These are phyloP conservation scores for Hypoxylon rickii DNA, from an alignment of 495 filamentous ascomycete species.

Conservation along the genomic window DNA sequence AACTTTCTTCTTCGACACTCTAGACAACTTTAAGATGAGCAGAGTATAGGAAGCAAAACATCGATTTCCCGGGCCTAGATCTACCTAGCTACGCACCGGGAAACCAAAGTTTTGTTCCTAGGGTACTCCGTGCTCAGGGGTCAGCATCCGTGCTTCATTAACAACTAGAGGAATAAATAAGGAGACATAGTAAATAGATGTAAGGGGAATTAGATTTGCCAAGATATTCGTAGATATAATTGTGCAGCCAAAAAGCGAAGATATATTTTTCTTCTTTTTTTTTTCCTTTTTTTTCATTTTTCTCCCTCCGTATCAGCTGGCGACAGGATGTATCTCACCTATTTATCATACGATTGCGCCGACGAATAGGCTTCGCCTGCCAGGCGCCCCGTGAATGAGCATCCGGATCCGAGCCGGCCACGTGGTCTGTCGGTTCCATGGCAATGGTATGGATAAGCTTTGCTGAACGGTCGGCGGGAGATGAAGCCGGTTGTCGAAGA, in stretches of 20 bases:
- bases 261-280: not conserved
- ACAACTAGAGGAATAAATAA: not conserved
- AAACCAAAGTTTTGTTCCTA: slow-evolving; percentile 24
- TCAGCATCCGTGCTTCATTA: slow-evolving; percentile 16
- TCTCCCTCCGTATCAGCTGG: not conserved
- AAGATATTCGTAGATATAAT: not conserved
- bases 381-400: slow-evolving; percentile 22
- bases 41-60: slow-evolving; percentile 59
- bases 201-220: not conserved
- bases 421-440: slow-evolving; percentile 32
- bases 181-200: no score
- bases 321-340: slow-evolving; percentile 29
- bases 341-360: slow-evolving; percentile 70
- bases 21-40: slow-evolving; percentile 34
- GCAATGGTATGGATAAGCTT: not conserved
- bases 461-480: not conserved
- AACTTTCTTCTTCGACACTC: slow-evolving; percentile 80
- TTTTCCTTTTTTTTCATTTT: not conserved
- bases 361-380: slow-evolving; percentile 55
- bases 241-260: not conserved
- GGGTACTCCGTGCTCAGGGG: slow-evolving; percentile 14
- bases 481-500: slow-evolving; percentile 3
- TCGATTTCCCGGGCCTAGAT: slow-evolving; percentile 51
- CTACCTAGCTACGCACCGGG: not conserved
- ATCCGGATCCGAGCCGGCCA: slow-evolving; percentile 35